phyloP scores from a whole-genome alignment of 148 eudicot species.

The Fagopyrum esculentum region DNA sequence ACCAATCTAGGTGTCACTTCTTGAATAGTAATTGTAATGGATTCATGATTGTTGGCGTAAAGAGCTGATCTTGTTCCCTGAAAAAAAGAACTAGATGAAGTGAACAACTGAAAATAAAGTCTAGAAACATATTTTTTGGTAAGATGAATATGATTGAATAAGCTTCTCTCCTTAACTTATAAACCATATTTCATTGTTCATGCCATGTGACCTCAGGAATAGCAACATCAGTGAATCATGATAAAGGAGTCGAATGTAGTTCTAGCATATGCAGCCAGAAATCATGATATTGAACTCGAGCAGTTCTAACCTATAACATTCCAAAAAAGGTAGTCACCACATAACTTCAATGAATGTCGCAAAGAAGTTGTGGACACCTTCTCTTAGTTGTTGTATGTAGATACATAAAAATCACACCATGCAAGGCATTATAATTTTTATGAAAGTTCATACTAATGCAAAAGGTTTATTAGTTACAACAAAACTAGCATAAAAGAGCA shows the following conservation, averaged over 20 bases:
- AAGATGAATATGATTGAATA: neutral
- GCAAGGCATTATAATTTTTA: neutral
- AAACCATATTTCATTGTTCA: constrained; percentile 10
- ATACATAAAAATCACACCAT: constrained; percentile 23
- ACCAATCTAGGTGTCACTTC: constrained; percentile 97
- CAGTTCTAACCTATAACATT: constrained; percentile 36
- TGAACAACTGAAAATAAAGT: neutral
- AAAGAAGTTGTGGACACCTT: constrained; percentile 97
- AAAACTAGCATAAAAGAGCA: constrained; percentile 6
- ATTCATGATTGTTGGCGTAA: constrained; percentile 84
- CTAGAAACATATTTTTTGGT: neutral
- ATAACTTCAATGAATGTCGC: constrained; percentile 93
- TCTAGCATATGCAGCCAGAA: constrained; percentile 22
- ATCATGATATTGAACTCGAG: constrained; percentile 62
- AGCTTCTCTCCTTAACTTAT: neutral
- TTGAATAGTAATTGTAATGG: constrained; percentile 84
- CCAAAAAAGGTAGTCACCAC: constrained; percentile 54
- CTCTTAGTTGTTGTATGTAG: constrained; percentile 97
- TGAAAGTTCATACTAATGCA: neutral
- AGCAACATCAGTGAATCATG: constrained; percentile 1
- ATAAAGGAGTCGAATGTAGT: neutral
- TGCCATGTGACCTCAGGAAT: too few relatives aligned
- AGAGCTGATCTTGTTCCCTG: constrained; percentile 99
- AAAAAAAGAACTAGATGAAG: constrained; percentile 5
- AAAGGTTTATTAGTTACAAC: neutral